Base-by-base conservation (phyloP, 2,329 filamentous ascomycete species). In the Harringtonia aguacate region DNA sequence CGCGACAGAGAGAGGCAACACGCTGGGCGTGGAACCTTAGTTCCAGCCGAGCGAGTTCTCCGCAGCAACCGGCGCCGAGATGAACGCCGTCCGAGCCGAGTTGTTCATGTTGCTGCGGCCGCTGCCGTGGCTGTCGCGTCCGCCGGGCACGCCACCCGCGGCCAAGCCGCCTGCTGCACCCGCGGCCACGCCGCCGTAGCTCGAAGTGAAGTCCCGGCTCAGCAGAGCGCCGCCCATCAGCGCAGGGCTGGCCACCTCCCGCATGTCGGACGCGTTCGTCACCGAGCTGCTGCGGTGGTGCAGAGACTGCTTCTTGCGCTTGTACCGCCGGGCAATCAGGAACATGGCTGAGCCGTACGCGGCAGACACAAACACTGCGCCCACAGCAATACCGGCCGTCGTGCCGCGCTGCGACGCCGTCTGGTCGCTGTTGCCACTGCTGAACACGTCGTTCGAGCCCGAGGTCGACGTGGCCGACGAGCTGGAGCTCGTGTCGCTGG, bases 41-140 rank as follows among this genome's bases (percentile, higher is more conserved):
- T 94, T 94, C 89, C 89, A 95, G 56, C 89, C 89, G 52, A 95
- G 76, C 41, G 87, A 94, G 73, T 95, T 95, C 69, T 94, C 88
- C 4, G 88, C 84, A 62, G 89, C 89, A 50, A 95, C 84, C 4
- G 89, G 89, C 29, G 86, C 86, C 49, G 86, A 94, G 60, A 95
- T 95, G 63, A 82, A 71, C 36, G 73, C 72, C 4, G 73, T 77
- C 39, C 75, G 69, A 20, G 63, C 72, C 33, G 73, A 77, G 61
- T 69, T 68, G 54, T 66, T 66, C 60, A 65, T 68, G 43, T 68
- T 70, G 53, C 71, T 70, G 46, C 67, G 63, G 5, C 58, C 59
- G 41, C 67, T 68, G 48, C 83, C 84, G 24, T 53, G 50, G 59
- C 84, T 89, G 60, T 79, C 71, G 45, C 65, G 68, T 21, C 63